phyloP scores from a whole-genome alignment of 1,284 basidiomycete species.

The Moniliella sp. region DNA sequence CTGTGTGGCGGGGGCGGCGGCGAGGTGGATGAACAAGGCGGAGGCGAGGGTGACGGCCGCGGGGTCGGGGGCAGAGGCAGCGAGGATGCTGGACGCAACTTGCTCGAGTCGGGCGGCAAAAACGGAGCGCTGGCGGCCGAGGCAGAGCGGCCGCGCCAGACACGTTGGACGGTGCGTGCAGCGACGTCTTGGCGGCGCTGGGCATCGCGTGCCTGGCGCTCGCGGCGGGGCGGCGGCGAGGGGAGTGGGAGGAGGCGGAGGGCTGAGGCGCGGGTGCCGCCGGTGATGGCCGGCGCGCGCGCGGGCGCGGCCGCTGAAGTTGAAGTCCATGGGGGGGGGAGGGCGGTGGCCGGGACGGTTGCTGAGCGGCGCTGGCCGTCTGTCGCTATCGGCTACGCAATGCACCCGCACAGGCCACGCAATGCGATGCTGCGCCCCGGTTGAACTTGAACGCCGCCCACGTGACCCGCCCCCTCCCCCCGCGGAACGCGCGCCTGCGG shows the following conservation, averaged over 20 bases:
- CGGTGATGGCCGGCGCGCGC: constrained; percentile 6
- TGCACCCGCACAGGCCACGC: too few species aligned
- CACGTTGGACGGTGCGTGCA: constrained; percentile 1
- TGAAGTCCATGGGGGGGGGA: constrained; percentile 10
- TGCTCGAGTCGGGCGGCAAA: background rate
- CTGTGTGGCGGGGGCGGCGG: background rate
- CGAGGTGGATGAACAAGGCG: background rate
- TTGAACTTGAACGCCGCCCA: too few species aligned
- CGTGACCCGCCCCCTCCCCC: too few species aligned
- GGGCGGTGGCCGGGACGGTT: too few species aligned
- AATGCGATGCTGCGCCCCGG: too few species aligned
- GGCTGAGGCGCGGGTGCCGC: constrained; percentile 5
- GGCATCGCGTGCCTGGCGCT: constrained; percentile 1
- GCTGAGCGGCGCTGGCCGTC: too few species aligned
- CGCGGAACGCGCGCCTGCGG: too few species aligned
- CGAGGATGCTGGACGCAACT: background rate
- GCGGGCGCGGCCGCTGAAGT: constrained; percentile 11
- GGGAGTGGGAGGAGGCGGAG: background rate
- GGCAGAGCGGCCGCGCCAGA: background rate
- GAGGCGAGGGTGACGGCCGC: background rate
- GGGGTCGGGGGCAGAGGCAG: background rate
- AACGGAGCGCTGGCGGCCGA: background rate
- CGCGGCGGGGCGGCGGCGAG: constrained; percentile 1
- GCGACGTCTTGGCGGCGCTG: constrained; percentile 1
- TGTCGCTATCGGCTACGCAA: too few species aligned